Evolutionary conservation across 2,329 filamentous ascomycete genomes (phyloP).

Genomic region (Colletotrichum truncatum): DNA sequence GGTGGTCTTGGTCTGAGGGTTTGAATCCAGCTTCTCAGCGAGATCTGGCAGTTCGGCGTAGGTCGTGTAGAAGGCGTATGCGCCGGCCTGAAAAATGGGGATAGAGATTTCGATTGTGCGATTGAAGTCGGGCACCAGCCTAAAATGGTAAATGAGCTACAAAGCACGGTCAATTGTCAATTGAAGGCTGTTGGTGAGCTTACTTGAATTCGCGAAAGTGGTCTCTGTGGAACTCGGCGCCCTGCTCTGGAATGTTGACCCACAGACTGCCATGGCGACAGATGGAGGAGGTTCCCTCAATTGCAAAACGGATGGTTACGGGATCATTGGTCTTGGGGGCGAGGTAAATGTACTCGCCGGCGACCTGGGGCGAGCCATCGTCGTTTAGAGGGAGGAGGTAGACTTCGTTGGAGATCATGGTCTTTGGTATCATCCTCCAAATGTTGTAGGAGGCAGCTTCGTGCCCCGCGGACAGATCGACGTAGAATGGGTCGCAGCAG

Average conservation of each 20-base stretch:
- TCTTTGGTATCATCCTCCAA: slow-evolving; percentile 65
- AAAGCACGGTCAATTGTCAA: not conserved
- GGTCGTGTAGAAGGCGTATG: slow-evolving; percentile 94
- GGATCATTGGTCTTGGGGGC: slow-evolving; percentile 78
- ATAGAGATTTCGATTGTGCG: slow-evolving; percentile 90
- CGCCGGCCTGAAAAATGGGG: slow-evolving; percentile 82
- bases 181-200: slow-evolving; percentile 40
- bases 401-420: slow-evolving; percentile 75
- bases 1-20: slow-evolving; percentile 56
- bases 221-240: slow-evolving; percentile 78
- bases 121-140: slow-evolving; percentile 92
- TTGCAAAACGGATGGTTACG: slow-evolving; percentile 85
- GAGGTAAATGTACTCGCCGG: slow-evolving; percentile 91
- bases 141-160: slow-evolving; percentile 43
- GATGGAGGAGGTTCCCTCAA: slow-evolving; percentile 95
- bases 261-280: slow-evolving; percentile 94
- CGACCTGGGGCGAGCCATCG: slow-evolving; percentile 88
- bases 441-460: slow-evolving; percentile 30
- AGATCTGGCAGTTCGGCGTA: slow-evolving; percentile 88
- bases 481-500: slow-evolving; percentile 4
- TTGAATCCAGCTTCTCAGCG: slow-evolving; percentile 61
- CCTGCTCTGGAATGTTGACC: slow-evolving; percentile 91
- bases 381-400: slow-evolving; percentile 93
- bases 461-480: slow-evolving; percentile 31
- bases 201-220: slow-evolving; percentile 91